Evolutionary conservation across 257 asterid genomes (phyloP), one percentile per base, ranked within the genome.

Genomic region (Ocimum tenuiflorum): DNA sequence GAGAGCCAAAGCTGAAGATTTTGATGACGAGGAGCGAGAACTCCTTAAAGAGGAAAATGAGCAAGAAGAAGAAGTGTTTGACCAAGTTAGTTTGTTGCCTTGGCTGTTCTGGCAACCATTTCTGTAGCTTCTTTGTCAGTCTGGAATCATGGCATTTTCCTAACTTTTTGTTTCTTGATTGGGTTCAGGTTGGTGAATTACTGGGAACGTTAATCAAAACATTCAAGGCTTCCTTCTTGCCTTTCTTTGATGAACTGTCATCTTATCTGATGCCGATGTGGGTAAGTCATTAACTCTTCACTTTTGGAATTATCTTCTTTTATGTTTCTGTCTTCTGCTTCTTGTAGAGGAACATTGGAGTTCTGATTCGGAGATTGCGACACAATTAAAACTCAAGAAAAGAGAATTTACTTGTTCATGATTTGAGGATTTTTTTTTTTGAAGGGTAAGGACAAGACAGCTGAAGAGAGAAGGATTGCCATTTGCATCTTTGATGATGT

Each of bases 11-110:
- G 97, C 99, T 77, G 99, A 94, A 81, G 99, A 94, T 78, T 94
- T 94, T 74, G 99, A 90, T 77, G 99, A 87, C 6, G 99, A 94
- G 81, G 99, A 94, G 79, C 89, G 91, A 64, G 97, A 89, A 84
- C 58, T 90, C 68, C 95, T 94, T 47, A 86, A 75, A 75, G 99
- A 89, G 87, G 99, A 94, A 83, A 86, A 90, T 52, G 99, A 94
- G 82, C 99, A 86, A 79, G 99, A 94, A 78, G 99, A 94, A 81
- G 96, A 86, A 80, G 97, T 94, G 49, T 94, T 94, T 80, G 97
- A 94, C 67, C 97, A 94, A 85, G 99, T 90, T 67, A 58, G 90
- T 79, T 47, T 20, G 20, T 60, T 10, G 39, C 35, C 46, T 74
- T 13, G 33, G 4, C 23, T 63, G 46, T 42, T 24, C 18, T 12